Evolutionary conservation across 75 land plant species (phyloP).

Genomic region (Pinus tabuliformis): DNA sequence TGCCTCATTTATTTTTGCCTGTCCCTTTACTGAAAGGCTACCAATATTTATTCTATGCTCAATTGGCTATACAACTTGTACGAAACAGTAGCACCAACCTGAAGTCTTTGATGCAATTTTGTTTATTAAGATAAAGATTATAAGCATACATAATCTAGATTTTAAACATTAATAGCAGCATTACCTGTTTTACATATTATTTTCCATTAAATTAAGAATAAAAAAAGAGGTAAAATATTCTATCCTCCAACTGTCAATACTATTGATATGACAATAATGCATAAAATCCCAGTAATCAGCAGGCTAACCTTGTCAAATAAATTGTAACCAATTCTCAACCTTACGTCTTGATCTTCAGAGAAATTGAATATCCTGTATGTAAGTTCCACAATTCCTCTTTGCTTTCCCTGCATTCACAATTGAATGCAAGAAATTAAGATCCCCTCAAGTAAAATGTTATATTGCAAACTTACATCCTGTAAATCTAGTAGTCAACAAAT

Average conservation of each 20-base stretch:
- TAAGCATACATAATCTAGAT: background rate
- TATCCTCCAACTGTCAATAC: background rate
- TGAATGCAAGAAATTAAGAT: background rate
- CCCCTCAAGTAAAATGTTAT: background rate
- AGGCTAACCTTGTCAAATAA: constrained; percentile 65
- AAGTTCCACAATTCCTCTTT: constrained; percentile 72
- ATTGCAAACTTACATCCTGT: background rate
- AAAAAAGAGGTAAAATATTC: background rate
- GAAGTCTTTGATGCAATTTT: background rate
- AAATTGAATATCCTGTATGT: constrained; percentile 67
- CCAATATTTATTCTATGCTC: background rate
- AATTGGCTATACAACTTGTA: background rate
- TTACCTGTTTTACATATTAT: no score
- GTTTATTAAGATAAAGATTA: background rate
- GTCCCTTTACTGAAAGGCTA: background rate
- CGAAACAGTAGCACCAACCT: background rate
- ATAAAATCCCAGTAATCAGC: background rate
- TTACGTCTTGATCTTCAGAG: constrained; percentile 78
- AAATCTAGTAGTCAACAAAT: background rate
- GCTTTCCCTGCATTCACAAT: constrained; percentile 42
- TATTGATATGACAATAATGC: background rate
- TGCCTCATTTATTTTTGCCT: background rate
- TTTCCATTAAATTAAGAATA: background rate
- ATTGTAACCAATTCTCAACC: constrained; percentile 79
- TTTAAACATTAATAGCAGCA: background rate